A percentile compares a stretch with the other conserved stretches of the same genome.
Evolutionary conservation across 1,284 basidiomycete genomes (phyloP).

Genomic region (Microbotryomycetes sp.): DNA sequence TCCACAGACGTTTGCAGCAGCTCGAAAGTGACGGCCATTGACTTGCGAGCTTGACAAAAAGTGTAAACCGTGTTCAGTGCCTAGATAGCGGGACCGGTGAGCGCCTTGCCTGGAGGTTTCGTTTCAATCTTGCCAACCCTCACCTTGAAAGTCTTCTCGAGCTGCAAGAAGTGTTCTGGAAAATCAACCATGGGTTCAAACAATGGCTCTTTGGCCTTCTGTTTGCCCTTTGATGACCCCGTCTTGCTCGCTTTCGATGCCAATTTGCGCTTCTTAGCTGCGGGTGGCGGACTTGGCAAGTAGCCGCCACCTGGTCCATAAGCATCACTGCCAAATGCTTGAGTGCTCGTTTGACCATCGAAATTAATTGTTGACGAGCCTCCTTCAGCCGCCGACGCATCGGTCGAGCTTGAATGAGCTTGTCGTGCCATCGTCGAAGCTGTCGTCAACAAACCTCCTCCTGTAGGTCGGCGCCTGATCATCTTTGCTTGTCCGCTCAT

Average conservation of each 20-base stretch:
- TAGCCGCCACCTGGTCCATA: not conserved
- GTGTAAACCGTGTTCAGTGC: conserved; percentile 84
- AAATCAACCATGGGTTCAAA: conserved; percentile 35
- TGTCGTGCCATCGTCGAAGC: not conserved
- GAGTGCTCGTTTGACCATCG: not conserved
- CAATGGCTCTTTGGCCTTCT: conserved; percentile 22
- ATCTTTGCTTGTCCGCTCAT: not conserved
- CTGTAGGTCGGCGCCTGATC: not conserved
- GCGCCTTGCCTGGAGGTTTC: too few species aligned
- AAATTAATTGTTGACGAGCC: not conserved
- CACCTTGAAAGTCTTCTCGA: conserved; percentile 45
- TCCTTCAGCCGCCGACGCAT: not conserved
- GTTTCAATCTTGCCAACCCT: not conserved
- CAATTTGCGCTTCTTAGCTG: not conserved
- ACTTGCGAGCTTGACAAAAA: conserved; percentile 75
- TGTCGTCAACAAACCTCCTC: not conserved
- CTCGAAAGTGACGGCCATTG: conserved; percentile 72
- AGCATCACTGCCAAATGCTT: not conserved
- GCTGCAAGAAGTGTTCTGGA: conserved; percentile 43
- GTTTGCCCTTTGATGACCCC: conserved; percentile 2
- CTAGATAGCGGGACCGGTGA: conserved; percentile 46
- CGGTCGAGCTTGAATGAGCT: not conserved
- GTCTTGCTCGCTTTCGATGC: not conserved
- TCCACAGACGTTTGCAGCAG: conserved; percentile 71
- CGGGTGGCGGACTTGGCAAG: not conserved